These are phyloP conservation scores for Thelonectria rubi DNA, from an alignment of 2,329 filamentous ascomycete species.

Conservation along the genomic window DNA sequence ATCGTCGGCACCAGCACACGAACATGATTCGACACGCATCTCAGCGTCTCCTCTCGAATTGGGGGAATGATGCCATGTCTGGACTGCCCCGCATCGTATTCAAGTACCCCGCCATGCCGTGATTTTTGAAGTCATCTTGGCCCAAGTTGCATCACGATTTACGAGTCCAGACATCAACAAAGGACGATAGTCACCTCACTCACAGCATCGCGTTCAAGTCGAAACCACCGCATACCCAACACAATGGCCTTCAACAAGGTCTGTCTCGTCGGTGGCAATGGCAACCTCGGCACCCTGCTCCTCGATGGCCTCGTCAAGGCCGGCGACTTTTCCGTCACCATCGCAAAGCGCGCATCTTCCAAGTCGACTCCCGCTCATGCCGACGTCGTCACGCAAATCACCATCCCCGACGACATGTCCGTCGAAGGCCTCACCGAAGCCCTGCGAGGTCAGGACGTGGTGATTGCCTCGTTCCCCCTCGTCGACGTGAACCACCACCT, in stretches of 20 bases:
- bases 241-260: slow-evolving; percentile 45
- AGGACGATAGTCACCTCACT: not conserved
- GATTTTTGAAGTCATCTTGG: not conserved
- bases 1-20: slow-evolving; percentile 8
- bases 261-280: slow-evolving; percentile 49
- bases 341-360: slow-evolving; percentile 59
- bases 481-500: slow-evolving; percentile 55
- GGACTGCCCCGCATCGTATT: slow-evolving; percentile 8
- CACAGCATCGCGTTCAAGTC: no score
- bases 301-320: slow-evolving; percentile 49
- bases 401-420: slow-evolving; percentile 43
- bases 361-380: slow-evolving; percentile 41
- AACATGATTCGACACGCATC: slow-evolving; percentile 3
- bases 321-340: slow-evolving; percentile 59
- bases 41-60: not conserved
- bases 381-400: slow-evolving; percentile 33
- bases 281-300: slow-evolving; percentile 52
- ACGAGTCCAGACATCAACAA: not conserved
- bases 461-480: slow-evolving; percentile 54
- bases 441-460: slow-evolving; percentile 65
- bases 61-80: not conserved
- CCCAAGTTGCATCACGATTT: not conserved
- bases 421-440: slow-evolving; percentile 54
- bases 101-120: slow-evolving; percentile 9
- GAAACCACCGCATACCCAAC: no score